Evolutionary conservation across 2,329 filamentous ascomycete genomes (phyloP), one percentile per base, ranked within the genome.

Genomic region (Fusarium nematophilum): DNA sequence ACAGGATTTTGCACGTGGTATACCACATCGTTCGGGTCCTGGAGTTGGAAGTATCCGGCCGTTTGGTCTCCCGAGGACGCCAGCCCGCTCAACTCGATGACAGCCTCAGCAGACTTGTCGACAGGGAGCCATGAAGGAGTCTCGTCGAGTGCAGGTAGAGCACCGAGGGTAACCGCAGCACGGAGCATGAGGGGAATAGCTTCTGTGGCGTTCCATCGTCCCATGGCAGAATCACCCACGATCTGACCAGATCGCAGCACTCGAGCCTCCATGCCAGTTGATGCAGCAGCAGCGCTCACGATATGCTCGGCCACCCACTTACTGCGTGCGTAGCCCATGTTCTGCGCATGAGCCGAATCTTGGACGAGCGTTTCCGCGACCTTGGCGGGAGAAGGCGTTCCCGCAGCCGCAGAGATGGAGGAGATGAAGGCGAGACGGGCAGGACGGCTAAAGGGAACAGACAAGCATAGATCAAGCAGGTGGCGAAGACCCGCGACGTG

Each of bases 1-100:
- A 61, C 69, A 0, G 78, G 77, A 53, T 86, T 86, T n/a, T 82
- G 74, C 8, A 88, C 72, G 53, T 86, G 82, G 53, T 80, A 84
- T 13, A 86, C 75, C 0, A 75, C 64, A 3, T 69, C 62, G 2
- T 43, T 14, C 10, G 55, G 53, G 15, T 69, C 62, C 14, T 50
- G 34, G 10, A 49, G 42, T 15, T 60, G 47, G 26, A 50, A 44
- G 30, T 53, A 66, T 9, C 57, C 58, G 1, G 43, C 26, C 2
- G 48, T 56, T 8, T 52, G 37, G 25, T 47, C 39, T 9, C 57
- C 55, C 0, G 49, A 21, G 6, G 45, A 43, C 11, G 47, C 50
- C 5, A 72, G 38, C 9, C 65, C 62, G 1, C 66, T 64, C 10
- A 78, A 67, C 36, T 78, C 72, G 9, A 77, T 60, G 10, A 75